Evolutionary conservation across 306 rosid genomes (phyloP), one percentile per base, ranked within the genome.

Genomic region (Vigna angularis): DNA sequence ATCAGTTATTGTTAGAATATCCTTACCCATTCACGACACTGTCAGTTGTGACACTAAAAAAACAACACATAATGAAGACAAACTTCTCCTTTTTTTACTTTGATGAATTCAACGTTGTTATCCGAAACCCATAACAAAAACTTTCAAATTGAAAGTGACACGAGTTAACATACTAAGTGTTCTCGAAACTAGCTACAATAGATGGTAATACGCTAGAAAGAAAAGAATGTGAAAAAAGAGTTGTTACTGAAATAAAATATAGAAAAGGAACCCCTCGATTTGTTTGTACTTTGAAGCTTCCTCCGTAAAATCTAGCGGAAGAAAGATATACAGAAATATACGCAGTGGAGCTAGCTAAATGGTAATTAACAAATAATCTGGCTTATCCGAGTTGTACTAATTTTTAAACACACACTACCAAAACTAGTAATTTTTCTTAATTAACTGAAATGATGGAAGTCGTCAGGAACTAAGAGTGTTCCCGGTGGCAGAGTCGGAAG

Each of bases 401-500:
- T 42, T 32, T 4, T 6, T 32, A 55, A 73, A 66, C 59, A 53
- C 77, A n/a, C 61, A 26, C 16, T 36, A 58, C 2, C 42, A 42
- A 70, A 28, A 57, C 15, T 50, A 51, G 11, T 14, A 42, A 59
- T 15, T 3, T 10, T 16, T 7, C 12, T 65, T 26, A 12, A 15
- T 1, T 5, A 7, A 20, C 5, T 55, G 3, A 12, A 49, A 24
- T 1, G 0, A 44, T 9, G 2, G 36, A 7, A 9, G 68, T 74
- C 44, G 68, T 74, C 44, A 86, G 4, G 61, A 70, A 63, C 87
- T 79, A 12, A 64, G 80, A 66, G 70, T 51, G 77, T 78, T 74
- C 28, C 87, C 80, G 0, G 89, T 61, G 2, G 72, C 88, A n/a
- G 97, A 90, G 24, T 83, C 82, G 12, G 92, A 83, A 0, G 92